Base-by-base conservation (phyloP, 306 rosid species). In the Vicia villosa region DNA sequence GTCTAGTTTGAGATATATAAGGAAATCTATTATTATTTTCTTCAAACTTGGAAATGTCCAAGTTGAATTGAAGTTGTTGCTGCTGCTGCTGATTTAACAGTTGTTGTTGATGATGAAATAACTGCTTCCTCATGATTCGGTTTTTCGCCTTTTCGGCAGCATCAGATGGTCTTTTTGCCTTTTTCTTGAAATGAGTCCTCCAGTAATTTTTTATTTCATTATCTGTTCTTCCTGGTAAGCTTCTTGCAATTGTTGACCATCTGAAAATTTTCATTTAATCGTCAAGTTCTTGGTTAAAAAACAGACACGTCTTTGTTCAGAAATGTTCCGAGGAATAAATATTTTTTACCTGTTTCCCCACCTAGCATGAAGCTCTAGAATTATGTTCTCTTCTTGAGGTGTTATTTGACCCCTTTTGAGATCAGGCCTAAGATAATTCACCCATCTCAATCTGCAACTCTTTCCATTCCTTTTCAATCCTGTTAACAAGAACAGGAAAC, bases 361-460 rank as follows among this genome's bases (percentile, higher is more conserved):
- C 28, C 88, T 89, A 55, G 87, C 91, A 83, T 92, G 98, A 46
- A 92, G 85, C 75, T 90, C 96, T 4, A 85, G 67, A 79, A 92
- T 92, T 60, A 88, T 82, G 82, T 77, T 85, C 75, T 92, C 98
- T 82, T 92, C 98, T 78, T 90, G 93, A 17, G 98, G 96, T 52
- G 98, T 92, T 80, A 92, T 89, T 70, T 88, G 98, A 26, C 96
- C 96, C 77, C 91, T 90, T 80, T 89, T 92, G 6, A 92, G 89
- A 76, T 92, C 98, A n/a, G 98, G 98, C 69, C 98, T 87, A 41
- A 92, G 71, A 66, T 92, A 92, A 68, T 92, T 92, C 83, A 92
- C 96, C 98, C 98, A 92, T 75, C 98, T 89, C 83, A 92, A 63
- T 81, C 98, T 86, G 83, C 98, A 92, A 73, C 98, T 92, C 84